A percentile compares a stretch with the other conserved stretches of the same genome.
Evolutionary conservation across 106 monocot species (phyloP).

Genomic region (Triglochin maritima): DNA sequence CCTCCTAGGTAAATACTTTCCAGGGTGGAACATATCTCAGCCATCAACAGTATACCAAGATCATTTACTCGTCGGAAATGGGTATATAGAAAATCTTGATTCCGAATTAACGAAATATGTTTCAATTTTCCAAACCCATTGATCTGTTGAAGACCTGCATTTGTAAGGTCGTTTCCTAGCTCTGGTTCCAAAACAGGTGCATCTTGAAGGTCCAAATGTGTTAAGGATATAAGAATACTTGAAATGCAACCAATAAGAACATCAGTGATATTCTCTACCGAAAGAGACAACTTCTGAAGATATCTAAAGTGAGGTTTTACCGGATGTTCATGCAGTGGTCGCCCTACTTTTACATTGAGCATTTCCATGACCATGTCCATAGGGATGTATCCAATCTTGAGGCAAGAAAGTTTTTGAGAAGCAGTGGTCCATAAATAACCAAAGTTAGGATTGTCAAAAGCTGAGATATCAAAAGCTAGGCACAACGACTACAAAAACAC

Average conservation of each 20-base stretch:
- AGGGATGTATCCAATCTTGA: conserved; percentile 85
- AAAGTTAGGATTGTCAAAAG: conserved; percentile 54
- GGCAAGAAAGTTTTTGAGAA: conserved; percentile 39
- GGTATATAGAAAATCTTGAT: conserved; percentile 70
- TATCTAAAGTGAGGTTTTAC: conserved; percentile 37
- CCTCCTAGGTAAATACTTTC: conserved; percentile 86
- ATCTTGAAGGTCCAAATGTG: conserved; percentile 87
- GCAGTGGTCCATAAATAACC: conserved; percentile 52
- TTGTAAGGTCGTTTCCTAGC: conserved; percentile 54
- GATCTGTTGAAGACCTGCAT: conserved; percentile 69
- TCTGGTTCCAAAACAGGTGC: conserved; percentile 61
- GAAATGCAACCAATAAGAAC: conserved; percentile 51
- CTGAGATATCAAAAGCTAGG: conserved; percentile 64
- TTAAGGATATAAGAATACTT: conserved; percentile 41
- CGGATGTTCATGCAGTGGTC: conserved; percentile 7
- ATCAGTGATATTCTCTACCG: conserved; percentile 80
- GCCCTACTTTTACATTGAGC: conserved; percentile 22
- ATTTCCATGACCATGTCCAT: conserved; percentile 44
- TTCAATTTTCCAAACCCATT: conserved; percentile 64
- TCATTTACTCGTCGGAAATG: conserved; percentile 82
- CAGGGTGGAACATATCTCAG: conserved; percentile 54
- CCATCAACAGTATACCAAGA: conserved; percentile 72
- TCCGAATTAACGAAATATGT: conserved; percentile 78
- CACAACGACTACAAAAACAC: conserved; percentile 44
- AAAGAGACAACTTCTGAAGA: conserved; percentile 71